Conservation (phyloP, 768 basidiomycete species). For the Psilocybe cubensis region DNA sequence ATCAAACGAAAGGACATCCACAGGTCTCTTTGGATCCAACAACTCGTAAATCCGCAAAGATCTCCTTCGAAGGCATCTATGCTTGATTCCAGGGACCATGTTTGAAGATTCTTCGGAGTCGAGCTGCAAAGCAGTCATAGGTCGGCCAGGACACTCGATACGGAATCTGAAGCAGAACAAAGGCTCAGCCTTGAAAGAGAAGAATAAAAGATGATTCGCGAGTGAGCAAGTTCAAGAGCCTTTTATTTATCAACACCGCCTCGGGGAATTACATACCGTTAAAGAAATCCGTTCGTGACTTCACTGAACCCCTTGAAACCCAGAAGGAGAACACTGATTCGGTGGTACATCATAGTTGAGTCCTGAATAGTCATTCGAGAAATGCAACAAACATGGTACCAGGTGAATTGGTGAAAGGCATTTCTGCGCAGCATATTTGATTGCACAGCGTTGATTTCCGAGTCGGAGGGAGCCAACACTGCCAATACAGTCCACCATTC, state of each 20-base stretch:
- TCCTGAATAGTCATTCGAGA: neutral
- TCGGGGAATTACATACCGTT: neutral
- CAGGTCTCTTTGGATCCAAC: constrained; percentile 17
- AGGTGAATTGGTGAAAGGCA: neutral
- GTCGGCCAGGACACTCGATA: neutral
- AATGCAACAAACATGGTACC: neutral
- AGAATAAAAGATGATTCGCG: neutral
- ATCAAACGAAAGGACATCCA: constrained; percentile 18
- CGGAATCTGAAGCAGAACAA: neutral
- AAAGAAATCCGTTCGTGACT: neutral
- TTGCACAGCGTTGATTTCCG: neutral
- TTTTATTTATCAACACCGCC: neutral
- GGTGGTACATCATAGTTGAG: neutral
- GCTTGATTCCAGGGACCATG: constrained; percentile 5
- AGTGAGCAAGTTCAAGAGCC: neutral
- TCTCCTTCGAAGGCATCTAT: constrained; percentile 17
- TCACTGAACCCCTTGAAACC: neutral
- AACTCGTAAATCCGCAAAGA: constrained; percentile 21
- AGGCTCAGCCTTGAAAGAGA: neutral
- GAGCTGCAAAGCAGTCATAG: constrained; percentile 17
- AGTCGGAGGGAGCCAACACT: neutral
- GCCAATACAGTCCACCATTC: no score
- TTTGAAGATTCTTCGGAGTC: neutral
- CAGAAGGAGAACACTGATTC: neutral
- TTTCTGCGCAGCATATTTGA: neutral